Conservation (phyloP, 2,329 filamentous ascomycete genomes). For the Talaromyces piceae region DNA sequence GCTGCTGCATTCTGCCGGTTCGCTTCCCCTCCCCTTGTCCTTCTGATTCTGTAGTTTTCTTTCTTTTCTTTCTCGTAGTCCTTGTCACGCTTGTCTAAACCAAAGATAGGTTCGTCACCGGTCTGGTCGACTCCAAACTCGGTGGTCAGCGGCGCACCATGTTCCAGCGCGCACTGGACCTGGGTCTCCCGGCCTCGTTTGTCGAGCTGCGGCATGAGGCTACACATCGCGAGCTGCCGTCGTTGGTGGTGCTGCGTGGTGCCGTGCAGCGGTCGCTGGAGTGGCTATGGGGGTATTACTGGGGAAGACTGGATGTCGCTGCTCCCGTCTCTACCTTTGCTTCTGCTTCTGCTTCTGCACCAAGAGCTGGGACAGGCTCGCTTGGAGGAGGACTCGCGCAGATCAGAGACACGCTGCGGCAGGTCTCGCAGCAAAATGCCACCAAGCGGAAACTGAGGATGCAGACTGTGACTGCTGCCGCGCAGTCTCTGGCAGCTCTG, state of each 20-base stretch:
- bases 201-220: constrained; percentile 85
- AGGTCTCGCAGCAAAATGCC: constrained; percentile 11
- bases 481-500: constrained; percentile 21
- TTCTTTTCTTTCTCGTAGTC: constrained; percentile 1
- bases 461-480: constrained; percentile 15
- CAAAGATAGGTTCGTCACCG: constrained; percentile 35
- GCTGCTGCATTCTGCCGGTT: constrained; percentile 40
- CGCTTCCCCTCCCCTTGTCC: background rate
- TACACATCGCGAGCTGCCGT: constrained; percentile 80
- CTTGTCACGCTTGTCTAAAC: background rate
- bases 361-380: too few relatives aligned
- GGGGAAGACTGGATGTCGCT: constrained; percentile 47
- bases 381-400: too few relatives aligned
- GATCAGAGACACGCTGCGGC: background rate
- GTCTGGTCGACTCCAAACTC: constrained; percentile 38
- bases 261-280: constrained; percentile 62
- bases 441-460: constrained; percentile 25
- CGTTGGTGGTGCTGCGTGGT: constrained; percentile 62
- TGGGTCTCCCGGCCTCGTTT: constrained; percentile 56
- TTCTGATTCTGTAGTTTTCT: constrained; percentile 1
- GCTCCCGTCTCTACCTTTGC: constrained; percentile 9
- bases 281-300: constrained; percentile 91
- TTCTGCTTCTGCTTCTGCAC: constrained; percentile 2
- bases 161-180: constrained; percentile 36
- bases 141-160: constrained; percentile 31